Conservation (phyloP, 805 yeast species). For the Wickerhamia fluorescens region DNA sequence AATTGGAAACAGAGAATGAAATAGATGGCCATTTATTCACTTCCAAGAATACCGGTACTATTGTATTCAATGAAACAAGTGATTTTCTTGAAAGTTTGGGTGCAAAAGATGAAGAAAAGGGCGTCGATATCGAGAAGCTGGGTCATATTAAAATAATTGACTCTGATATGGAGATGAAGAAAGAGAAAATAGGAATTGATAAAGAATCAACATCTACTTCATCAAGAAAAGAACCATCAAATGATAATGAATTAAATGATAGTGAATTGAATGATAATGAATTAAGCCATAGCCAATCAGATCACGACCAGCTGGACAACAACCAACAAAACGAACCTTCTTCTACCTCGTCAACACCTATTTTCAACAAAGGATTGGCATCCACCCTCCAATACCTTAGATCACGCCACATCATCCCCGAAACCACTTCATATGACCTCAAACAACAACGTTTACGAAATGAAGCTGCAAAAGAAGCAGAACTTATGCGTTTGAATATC, state of each 20-base stretch:
- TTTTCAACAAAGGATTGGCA: constrained; percentile 15
- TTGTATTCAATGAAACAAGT: constrained; percentile 29
- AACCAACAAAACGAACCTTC: background rate
- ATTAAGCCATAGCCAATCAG: no score
- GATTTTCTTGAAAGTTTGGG: constrained; percentile 20
- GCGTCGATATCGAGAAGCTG: constrained; percentile 6
- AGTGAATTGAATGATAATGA: no score
- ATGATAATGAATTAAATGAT: background rate
- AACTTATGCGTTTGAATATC: constrained; percentile 20
- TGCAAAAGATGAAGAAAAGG: background rate
- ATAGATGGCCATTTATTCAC: constrained; percentile 4
- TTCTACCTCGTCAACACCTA: constrained; percentile 4
- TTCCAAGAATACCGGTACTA: constrained; percentile 4
- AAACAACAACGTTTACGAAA: constrained; percentile 7
- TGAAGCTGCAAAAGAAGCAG: constrained; percentile 21
- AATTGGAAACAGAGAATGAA: constrained; percentile 11
- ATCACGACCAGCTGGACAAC: constrained; percentile 8
- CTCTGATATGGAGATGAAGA: background rate
- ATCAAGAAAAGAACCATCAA: no score
- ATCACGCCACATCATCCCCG: constrained; percentile 12
- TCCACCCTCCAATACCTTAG: constrained; percentile 22
- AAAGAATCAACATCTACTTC: no score
- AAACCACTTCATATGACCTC: constrained; percentile 8
- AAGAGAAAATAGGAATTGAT: no score
- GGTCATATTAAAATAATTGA: no score